Evolutionary conservation across 495 filamentous ascomycete species (phyloP).

Genomic region (Hypoxylon lienhwacheense): DNA sequence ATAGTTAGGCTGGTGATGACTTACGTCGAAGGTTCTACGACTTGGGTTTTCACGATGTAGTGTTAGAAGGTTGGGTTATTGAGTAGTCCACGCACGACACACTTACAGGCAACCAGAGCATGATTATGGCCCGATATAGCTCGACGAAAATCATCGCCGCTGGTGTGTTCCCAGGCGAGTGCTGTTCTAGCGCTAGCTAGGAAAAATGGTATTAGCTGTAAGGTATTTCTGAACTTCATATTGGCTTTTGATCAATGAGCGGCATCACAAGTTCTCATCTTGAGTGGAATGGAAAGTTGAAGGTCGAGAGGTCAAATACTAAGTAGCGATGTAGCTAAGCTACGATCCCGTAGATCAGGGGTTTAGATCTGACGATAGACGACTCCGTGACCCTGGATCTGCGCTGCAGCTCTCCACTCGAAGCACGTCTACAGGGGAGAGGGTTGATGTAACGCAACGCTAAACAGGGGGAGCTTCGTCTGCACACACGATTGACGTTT

Average conservation of each 20-base stretch:
- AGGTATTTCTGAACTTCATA: conserved; percentile 29
- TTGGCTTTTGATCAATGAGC: not conserved
- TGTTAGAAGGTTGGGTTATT: not conserved
- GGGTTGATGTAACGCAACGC: conserved; percentile 21
- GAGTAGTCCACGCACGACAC: not conserved
- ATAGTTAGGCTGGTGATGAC: not conserved
- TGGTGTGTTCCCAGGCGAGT: conserved; percentile 44
- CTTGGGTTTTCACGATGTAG: conserved; percentile 1
- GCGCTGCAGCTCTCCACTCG: conserved; percentile 25
- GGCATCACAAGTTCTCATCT: conserved; percentile 1
- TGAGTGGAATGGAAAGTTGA: conserved; percentile 10
- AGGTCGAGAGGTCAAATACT: conserved; percentile 26
- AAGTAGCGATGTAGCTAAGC: conserved; percentile 3
- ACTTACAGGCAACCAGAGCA: conserved; percentile 52
- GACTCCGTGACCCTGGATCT: conserved; percentile 25
- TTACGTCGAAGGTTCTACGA: conserved; percentile 40
- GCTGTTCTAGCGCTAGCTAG: conserved; percentile 6
- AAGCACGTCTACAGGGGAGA: conserved; percentile 4
- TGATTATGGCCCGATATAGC: conserved; percentile 38
- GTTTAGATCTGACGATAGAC: conserved; percentile 31
- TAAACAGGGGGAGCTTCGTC: conserved; percentile 31
- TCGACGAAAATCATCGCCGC: conserved; percentile 35
- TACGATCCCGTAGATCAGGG: conserved; percentile 35
- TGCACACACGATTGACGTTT: conserved; percentile 33
- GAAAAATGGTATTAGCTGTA: conserved; percentile 19